A percentile compares a stretch with the other conserved stretches of the same genome.
phyloP scores from a whole-genome alignment of 768 basidiomycete genomes.

The Tylopilus plumbeoviolaceoides region DNA sequence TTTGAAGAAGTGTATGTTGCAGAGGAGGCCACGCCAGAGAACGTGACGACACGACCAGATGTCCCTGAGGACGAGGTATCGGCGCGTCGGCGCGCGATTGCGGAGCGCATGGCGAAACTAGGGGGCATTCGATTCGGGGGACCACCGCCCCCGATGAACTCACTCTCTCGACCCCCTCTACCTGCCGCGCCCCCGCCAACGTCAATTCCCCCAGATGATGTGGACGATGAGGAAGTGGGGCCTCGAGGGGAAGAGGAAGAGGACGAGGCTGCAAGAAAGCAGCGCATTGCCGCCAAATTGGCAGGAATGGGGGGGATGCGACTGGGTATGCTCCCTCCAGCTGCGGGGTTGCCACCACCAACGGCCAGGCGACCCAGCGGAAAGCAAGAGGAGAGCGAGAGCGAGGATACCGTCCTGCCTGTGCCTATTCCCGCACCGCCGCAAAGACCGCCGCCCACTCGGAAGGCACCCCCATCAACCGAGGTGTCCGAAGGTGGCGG shows the following conservation, averaged over 20 bases:
- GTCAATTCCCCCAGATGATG: constrained; percentile 26
- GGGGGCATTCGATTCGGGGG: constrained; percentile 86
- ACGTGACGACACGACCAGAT: constrained; percentile 10
- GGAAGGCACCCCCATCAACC: constrained; percentile 30
- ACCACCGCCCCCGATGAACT: constrained; percentile 43
- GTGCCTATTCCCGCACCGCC: constrained; percentile 32
- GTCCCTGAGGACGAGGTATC: constrained; percentile 45
- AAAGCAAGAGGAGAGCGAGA: constrained; percentile 30
- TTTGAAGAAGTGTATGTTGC: not conserved
- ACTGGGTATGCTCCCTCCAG: constrained; percentile 48
- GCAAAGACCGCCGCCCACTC: constrained; percentile 27
- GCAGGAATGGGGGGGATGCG: constrained; percentile 56
- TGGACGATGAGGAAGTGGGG: constrained; percentile 17
- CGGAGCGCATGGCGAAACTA: constrained; percentile 92
- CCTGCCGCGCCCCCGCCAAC: constrained; percentile 37
- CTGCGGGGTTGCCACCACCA: constrained; percentile 14
- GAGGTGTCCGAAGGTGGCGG: constrained; percentile 49
- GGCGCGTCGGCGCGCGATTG: constrained; percentile 64
- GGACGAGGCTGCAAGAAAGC: constrained; percentile 54
- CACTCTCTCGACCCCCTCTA: constrained; percentile 35
- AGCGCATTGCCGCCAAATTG: constrained; percentile 51
- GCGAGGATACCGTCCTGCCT: constrained; percentile 21
- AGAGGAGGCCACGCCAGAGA: constrained; percentile 13
- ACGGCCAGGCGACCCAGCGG: constrained; percentile 12
- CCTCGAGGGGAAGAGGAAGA: constrained; percentile 46